Evolutionary conservation across 2,329 filamentous ascomycete species (phyloP).

Genomic region (Podosphaera fusca): DNA sequence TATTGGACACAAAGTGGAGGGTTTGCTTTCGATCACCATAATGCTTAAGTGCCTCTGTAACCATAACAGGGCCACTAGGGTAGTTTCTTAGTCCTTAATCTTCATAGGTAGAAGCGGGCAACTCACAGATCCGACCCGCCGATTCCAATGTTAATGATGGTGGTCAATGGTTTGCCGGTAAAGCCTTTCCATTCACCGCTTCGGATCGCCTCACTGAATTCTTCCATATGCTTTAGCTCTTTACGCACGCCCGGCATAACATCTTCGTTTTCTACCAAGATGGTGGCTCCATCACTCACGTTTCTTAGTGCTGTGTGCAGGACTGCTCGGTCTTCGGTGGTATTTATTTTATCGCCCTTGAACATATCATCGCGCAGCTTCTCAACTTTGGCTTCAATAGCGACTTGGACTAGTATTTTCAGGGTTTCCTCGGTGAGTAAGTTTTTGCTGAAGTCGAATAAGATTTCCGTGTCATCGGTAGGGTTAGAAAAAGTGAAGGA

Average conservation of each 20-base stretch:
- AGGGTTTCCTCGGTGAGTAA: conserved; percentile 87
- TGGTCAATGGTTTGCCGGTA: conserved; percentile 92
- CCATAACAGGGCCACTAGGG: conserved; percentile 82
- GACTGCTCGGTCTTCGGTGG: conserved; percentile 88
- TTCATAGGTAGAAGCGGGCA: background rate
- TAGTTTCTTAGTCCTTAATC: background rate
- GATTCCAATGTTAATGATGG: conserved; percentile 92
- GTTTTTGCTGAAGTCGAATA: conserved; percentile 99
- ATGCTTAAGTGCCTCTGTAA: conserved; percentile 87
- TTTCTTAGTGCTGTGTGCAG: conserved; percentile 92
- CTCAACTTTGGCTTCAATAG: conserved; percentile 75
- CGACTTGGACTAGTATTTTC: conserved; percentile 65
- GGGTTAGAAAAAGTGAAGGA: conserved; percentile 60
- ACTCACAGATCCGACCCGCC: conserved; percentile 92
- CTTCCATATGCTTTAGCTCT: conserved; percentile 92
- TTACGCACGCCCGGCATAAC: conserved; percentile 84
- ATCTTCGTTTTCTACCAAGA: conserved; percentile 73
- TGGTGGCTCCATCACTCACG: conserved; percentile 49
- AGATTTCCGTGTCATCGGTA: conserved; percentile 60
- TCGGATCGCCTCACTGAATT: conserved; percentile 85
- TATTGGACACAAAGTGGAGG: conserved; percentile 97
- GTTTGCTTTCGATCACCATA: conserved; percentile 73
- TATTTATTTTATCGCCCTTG: conserved; percentile 94
- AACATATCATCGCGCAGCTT: conserved; percentile 96
- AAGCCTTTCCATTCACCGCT: conserved; percentile 93